These are phyloP conservation scores for Citrullus colocynthis DNA, from an alignment of 306 rosid genomes.

Conservation along the genomic window DNA sequence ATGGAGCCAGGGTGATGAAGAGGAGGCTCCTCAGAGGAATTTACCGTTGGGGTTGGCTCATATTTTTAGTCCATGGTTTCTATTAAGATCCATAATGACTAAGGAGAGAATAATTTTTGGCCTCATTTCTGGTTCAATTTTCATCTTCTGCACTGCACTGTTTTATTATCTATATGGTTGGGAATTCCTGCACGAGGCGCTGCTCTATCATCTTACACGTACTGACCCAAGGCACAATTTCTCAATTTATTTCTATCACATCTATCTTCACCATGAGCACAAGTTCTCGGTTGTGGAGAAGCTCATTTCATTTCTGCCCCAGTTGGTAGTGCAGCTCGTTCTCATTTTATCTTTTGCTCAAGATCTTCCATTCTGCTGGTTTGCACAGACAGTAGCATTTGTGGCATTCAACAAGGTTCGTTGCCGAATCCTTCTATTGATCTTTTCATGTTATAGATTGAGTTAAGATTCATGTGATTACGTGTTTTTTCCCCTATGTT, in stretches of 20 bases:
- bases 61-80: conserved; percentile 21
- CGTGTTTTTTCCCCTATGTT: background rate
- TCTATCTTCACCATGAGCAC: conserved; percentile 64
- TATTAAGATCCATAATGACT: conserved; percentile 38
- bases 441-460: background rate
- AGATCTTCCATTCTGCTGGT: conserved; percentile 80
- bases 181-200: conserved; percentile 74
- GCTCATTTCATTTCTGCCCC: conserved; percentile 86
- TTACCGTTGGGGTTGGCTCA: conserved; percentile 10
- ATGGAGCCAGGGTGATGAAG: conserved; percentile 37
- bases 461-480: background rate
- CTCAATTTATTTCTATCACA: conserved; percentile 76
- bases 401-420: conserved; percentile 85
- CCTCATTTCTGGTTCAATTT: conserved; percentile 49
- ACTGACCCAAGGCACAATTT: conserved; percentile 93
- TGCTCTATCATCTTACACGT: conserved; percentile 81
- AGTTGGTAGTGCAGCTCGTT: conserved; percentile 66
- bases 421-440: background rate
- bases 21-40: conserved; percentile 22
- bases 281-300: conserved; percentile 51
- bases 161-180: conserved; percentile 66
- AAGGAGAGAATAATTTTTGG: conserved; percentile 62
- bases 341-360: conserved; percentile 49
- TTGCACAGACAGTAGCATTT: conserved; percentile 71
- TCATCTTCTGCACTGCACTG: conserved; percentile 50